Conservation (phyloP, 345 rosid genomes). For the Litchi chinensis region DNA sequence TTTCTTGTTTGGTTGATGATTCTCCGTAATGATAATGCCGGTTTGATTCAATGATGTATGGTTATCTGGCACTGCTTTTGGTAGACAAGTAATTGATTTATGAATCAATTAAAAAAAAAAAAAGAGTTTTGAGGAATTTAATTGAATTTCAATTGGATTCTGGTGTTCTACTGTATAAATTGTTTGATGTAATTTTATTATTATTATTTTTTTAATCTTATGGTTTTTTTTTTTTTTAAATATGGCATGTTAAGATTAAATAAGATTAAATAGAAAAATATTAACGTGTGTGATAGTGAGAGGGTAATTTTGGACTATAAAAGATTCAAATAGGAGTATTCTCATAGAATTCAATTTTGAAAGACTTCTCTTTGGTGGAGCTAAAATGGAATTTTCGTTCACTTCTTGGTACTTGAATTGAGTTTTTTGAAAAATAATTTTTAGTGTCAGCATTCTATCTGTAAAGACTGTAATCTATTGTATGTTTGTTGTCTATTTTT, state of each 20-base stretch:
- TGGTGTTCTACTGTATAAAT: background rate
- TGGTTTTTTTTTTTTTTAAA: background rate
- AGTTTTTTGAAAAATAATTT: background rate
- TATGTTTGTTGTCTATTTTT: background rate
- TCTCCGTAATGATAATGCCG: background rate
- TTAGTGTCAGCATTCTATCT: background rate
- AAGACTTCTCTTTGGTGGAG: background rate
- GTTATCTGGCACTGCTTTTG: background rate
- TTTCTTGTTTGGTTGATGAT: conserved; percentile 6
- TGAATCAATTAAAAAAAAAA: background rate
- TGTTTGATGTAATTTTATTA: no score
- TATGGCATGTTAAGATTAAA: background rate
- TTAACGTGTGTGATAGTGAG: background rate
- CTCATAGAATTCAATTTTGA: background rate
- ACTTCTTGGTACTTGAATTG: background rate
- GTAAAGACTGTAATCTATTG: no score
- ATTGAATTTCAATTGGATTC: background rate
- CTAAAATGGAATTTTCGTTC: background rate
- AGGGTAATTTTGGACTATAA: background rate
- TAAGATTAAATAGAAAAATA: background rate
- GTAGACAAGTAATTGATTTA: background rate
- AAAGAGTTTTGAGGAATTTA: no score
- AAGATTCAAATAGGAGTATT: background rate
- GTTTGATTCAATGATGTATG: background rate
- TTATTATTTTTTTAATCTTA: no score